phyloP scores from a whole-genome alignment of 2,329 filamentous ascomycete genomes.

The Triangularia setosa region DNA sequence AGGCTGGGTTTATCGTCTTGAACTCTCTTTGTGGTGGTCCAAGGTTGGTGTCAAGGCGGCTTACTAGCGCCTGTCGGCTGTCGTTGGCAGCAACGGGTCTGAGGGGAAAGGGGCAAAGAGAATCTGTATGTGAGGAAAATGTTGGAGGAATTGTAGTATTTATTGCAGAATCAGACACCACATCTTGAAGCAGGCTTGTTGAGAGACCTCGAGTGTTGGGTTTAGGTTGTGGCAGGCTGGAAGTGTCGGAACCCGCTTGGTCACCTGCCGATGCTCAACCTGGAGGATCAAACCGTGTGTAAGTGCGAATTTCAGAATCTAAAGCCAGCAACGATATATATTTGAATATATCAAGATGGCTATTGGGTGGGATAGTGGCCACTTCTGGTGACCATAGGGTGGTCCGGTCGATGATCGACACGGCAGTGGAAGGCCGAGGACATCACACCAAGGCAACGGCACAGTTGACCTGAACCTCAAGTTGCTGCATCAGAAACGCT shows the following conservation, averaged over 20 bases:
- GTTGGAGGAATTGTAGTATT: not conserved
- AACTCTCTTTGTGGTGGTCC: not conserved
- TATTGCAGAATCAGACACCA: not conserved
- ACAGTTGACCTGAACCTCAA: not conserved
- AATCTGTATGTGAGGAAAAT: not conserved
- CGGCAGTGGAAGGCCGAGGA: not conserved
- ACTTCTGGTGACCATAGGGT: not conserved
- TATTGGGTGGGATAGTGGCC: not conserved
- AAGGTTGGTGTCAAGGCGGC: not conserved
- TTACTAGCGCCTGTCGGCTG: not conserved
- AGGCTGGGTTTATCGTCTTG: not conserved
- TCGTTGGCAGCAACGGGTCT: not conserved
- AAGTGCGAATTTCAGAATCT: not conserved
- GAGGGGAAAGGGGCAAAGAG: not conserved
- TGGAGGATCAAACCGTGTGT: not conserved
- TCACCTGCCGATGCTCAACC: not conserved
- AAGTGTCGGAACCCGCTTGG: not conserved
- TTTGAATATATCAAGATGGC: not conserved
- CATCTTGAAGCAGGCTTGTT: not conserved
- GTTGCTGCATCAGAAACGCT: not conserved
- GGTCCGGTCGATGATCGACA: not conserved
- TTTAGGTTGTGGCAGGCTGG: not conserved
- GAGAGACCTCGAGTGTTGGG: not conserved
- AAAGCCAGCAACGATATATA: not conserved
- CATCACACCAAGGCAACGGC: not conserved